phyloP scores from a whole-genome alignment of 345 rosid species.

The Citrus maxima region DNA sequence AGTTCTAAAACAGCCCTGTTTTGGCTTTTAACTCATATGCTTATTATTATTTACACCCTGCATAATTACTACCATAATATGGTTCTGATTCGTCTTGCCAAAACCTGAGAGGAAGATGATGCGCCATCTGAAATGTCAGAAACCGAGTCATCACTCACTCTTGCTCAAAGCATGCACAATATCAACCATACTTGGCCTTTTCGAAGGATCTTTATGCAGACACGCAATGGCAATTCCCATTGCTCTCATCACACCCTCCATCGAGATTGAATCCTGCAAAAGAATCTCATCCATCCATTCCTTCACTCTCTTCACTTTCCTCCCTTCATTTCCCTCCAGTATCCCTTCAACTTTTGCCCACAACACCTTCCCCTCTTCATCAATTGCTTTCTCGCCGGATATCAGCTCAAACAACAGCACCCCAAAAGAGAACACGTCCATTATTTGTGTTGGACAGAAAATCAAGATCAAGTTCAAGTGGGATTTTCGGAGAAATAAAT shows the following conservation, averaged over 20 bases:
- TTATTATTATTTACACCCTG: background rate
- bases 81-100: slow-evolving; percentile 34
- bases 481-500: too few species aligned
- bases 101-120: slow-evolving; percentile 15
- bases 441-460: background rate
- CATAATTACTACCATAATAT: background rate
- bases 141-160: slow-evolving; percentile 46
- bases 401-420: slow-evolving; percentile 68
- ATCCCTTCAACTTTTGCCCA: slow-evolving; percentile 37
- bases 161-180: slow-evolving; percentile 56
- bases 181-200: slow-evolving; percentile 63
- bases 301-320: slow-evolving; percentile 26
- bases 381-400: slow-evolving; percentile 48
- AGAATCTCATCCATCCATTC: slow-evolving; percentile 43
- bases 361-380: slow-evolving; percentile 44
- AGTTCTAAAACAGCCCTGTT: background rate
- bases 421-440: slow-evolving; percentile 70
- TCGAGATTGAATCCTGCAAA: slow-evolving; percentile 29
- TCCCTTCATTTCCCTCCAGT: slow-evolving; percentile 40
- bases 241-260: slow-evolving; percentile 48
- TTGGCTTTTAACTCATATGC: background rate
- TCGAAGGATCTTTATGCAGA: slow-evolving; percentile 45
- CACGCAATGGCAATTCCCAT: slow-evolving; percentile 51
- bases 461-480: too few species aligned
- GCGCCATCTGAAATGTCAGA: slow-evolving; percentile 45